Conservation (phyloP, 1,284 basidiomycete species). For the Cystobasidium sp. region DNA sequence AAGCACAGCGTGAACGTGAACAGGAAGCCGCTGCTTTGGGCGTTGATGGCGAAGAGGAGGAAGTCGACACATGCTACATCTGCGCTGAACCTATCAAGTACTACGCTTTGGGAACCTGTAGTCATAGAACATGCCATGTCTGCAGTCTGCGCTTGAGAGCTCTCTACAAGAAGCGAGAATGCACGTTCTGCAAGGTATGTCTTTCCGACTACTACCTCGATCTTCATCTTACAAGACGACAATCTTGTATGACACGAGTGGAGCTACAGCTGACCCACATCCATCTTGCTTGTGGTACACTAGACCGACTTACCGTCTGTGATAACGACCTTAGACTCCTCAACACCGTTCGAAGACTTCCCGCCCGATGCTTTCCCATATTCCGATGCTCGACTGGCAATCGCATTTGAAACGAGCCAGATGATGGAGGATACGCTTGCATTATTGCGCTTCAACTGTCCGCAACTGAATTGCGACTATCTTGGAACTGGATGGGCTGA, state of each 20-base stretch:
- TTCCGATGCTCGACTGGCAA: conserved; percentile 76
- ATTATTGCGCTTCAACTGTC: conserved; percentile 70
- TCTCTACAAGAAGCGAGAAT: conserved; percentile 82
- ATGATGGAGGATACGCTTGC: conserved; percentile 95
- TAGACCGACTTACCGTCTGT: conserved; percentile 78
- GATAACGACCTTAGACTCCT: conserved; percentile 66
- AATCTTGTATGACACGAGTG: background rate
- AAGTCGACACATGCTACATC: conserved; percentile 76
- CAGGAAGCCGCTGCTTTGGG: conserved; percentile 15
- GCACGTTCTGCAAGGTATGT: conserved; percentile 92
- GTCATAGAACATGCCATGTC: conserved; percentile 89
- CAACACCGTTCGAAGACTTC: conserved; percentile 67
- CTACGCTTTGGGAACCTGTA: conserved; percentile 85
- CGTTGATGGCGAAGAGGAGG: conserved; percentile 30
- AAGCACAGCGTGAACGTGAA: conserved; percentile 22
- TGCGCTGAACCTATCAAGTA: conserved; percentile 94
- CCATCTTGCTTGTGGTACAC: conserved; percentile 9
- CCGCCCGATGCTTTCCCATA: conserved; percentile 64
- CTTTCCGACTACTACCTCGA: background rate
- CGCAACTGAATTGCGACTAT: conserved; percentile 68
- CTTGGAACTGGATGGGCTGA: conserved; percentile 86
- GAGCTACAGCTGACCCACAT: background rate
- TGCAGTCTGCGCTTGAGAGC: conserved; percentile 89
- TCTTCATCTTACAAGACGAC: background rate
- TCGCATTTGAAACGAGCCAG: conserved; percentile 86